Evolutionary conservation across 495 filamentous ascomycete genomes (phyloP).

Genomic region (Aspergillus sclerotiicarbonarius): DNA sequence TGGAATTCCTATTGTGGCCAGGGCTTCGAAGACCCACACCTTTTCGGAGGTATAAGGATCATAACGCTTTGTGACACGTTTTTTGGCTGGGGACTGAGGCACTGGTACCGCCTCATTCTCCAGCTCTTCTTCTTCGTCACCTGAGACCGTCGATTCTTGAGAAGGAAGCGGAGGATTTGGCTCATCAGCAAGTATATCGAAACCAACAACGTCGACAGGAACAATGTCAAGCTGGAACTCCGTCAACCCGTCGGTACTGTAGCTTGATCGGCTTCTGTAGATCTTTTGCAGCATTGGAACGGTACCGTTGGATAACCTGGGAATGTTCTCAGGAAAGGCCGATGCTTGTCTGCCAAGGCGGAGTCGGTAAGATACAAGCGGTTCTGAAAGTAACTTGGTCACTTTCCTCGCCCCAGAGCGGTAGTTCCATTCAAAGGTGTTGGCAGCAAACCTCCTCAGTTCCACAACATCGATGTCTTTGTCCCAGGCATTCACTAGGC

Average conservation of each 20-base stretch:
- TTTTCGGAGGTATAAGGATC: conserved; percentile 65
- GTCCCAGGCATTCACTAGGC: conserved; percentile 57
- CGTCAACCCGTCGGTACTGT: conserved; percentile 67
- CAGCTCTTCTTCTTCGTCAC: conserved; percentile 54
- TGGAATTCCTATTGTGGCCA: conserved; percentile 68
- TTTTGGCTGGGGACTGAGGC: conserved; percentile 24
- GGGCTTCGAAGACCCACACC: conserved; percentile 73
- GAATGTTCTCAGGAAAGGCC: conserved; percentile 17
- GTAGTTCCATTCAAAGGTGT: conserved; percentile 84
- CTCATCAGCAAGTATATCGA: conserved; percentile 69
- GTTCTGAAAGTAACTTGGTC: conserved; percentile 76
- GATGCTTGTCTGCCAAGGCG: conserved; percentile 33
- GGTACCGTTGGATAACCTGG: conserved; percentile 30
- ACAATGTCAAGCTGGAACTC: conserved; percentile 78
- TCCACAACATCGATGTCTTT: conserved; percentile 61
- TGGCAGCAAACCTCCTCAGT: conserved; percentile 67
- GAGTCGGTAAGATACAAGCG: conserved; percentile 66
- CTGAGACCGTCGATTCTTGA: conserved; percentile 50
- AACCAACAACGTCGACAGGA: conserved; percentile 70
- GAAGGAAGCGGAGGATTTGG: conserved; percentile 50
- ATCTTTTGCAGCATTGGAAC: conserved; percentile 53
- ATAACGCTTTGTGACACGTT: conserved; percentile 57
- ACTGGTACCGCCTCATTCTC: conserved; percentile 35
- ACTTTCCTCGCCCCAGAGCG: conserved; percentile 79
- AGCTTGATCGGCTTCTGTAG: conserved; percentile 63